These are phyloP conservation scores for Emergomyces pasteurianus DNA, from an alignment of 2,329 filamentous ascomycete genomes.

Conservation along the genomic window DNA sequence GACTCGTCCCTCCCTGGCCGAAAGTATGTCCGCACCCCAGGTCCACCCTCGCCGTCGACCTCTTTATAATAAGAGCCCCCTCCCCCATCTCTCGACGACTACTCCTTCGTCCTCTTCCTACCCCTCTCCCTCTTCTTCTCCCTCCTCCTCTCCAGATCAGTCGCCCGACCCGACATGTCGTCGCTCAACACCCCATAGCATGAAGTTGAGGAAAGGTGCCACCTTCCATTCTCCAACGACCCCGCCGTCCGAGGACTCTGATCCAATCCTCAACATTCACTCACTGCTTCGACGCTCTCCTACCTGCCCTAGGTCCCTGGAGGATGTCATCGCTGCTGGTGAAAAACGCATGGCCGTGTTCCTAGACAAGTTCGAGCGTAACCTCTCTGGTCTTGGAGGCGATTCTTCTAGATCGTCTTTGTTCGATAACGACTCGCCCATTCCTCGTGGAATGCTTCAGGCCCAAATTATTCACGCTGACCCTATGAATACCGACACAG, in stretches of 20 bases:
- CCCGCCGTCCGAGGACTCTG: slow-evolving; percentile 28
- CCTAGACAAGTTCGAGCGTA: slow-evolving; percentile 53
- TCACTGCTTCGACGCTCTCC: slow-evolving; percentile 53
- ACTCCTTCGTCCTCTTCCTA: slow-evolving; percentile 16
- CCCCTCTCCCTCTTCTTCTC: slow-evolving; percentile 14
- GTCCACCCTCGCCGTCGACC: slow-evolving; percentile 26
- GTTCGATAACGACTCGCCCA: slow-evolving; percentile 45
- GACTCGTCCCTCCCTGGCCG: slow-evolving; percentile 1
- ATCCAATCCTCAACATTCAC: slow-evolving; percentile 33
- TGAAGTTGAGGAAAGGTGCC: slow-evolving; percentile 56
- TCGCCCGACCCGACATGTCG: slow-evolving; percentile 9
- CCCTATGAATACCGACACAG: slow-evolving; percentile 19
- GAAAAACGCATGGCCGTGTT: slow-evolving; percentile 57
- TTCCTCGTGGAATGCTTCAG: slow-evolving; percentile 49
- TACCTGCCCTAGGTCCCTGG: slow-evolving; percentile 43
- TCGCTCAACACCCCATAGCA: slow-evolving; percentile 27
- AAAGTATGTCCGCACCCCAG: slow-evolving; percentile 21
- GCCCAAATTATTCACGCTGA: slow-evolving; percentile 40
- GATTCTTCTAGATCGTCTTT: slow-evolving; percentile 15
- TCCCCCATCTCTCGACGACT: slow-evolving; percentile 19
- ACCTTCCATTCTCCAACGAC: slow-evolving; percentile 44
- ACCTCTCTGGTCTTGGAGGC: slow-evolving; percentile 37
- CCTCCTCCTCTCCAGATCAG: slow-evolving; percentile 13
- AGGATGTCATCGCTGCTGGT: slow-evolving; percentile 60
- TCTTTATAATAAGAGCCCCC: slow-evolving; percentile 19